Conservation (phyloP, 2,329 filamentous ascomycete species). For the Colletotrichum viniferum region DNA sequence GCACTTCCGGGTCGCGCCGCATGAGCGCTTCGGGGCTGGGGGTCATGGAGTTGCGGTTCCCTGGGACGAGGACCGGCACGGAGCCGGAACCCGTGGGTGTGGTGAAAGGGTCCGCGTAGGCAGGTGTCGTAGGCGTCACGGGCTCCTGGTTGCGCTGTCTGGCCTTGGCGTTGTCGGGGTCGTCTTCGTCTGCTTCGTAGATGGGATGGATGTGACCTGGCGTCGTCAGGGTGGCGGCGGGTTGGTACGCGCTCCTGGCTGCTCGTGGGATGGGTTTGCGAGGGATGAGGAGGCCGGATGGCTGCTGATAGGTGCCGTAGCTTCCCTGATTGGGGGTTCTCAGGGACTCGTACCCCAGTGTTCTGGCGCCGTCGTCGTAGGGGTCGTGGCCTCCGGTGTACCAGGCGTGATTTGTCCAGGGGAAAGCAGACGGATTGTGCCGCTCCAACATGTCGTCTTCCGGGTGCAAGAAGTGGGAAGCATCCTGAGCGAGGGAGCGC, state of each 20-base stretch:
- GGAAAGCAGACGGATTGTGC: slow-evolving; percentile 33
- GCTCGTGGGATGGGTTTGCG: slow-evolving; percentile 35
- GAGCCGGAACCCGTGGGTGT: slow-evolving; percentile 39
- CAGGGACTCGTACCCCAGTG: slow-evolving; percentile 56
- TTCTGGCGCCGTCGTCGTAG: slow-evolving; percentile 42
- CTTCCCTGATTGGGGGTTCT: slow-evolving; percentile 32
- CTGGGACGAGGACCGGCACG: slow-evolving; percentile 28
- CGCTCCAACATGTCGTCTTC: slow-evolving; percentile 52
- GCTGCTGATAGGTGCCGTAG: slow-evolving; percentile 20
- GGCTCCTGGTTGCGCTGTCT: slow-evolving; percentile 23
- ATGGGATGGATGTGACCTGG: slow-evolving; percentile 60
- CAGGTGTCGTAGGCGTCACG: slow-evolving; percentile 39
- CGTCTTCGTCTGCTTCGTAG: slow-evolving; percentile 63
- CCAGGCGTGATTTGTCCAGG: slow-evolving; percentile 41
- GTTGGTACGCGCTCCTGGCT: slow-evolving; percentile 24
- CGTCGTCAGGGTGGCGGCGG: not conserved
- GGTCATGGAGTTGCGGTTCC: slow-evolving; percentile 38
- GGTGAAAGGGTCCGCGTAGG: slow-evolving; percentile 53
- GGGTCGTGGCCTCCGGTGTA: slow-evolving; percentile 50
- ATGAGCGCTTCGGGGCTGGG: slow-evolving; percentile 44
- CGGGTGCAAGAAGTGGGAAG: slow-evolving; percentile 46
- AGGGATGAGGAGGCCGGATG: slow-evolving; percentile 28
- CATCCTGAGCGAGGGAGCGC: slow-evolving; percentile 54
- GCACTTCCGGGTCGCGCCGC: slow-evolving; percentile 55
- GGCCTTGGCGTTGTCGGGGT: slow-evolving; percentile 30